These are phyloP conservation scores for Apiospora sp. DNA, from an alignment of 2,329 filamentous ascomycete genomes.

Conservation along the genomic window DNA sequence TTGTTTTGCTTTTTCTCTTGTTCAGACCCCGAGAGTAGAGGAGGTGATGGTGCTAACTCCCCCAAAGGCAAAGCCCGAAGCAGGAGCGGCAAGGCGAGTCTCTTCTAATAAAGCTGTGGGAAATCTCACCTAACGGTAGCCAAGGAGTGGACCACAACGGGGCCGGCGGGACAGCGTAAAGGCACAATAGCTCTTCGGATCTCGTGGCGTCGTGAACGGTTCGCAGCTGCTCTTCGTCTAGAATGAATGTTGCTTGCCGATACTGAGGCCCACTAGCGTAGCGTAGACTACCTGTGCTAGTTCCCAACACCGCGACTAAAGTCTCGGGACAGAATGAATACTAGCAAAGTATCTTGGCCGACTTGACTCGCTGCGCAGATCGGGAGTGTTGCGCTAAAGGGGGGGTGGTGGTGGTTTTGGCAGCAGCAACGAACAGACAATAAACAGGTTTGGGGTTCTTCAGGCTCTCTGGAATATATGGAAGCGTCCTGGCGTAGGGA, in stretches of 20 bases:
- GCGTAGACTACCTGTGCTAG: slow-evolving; percentile 4
- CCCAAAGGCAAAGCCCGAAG: slow-evolving; percentile 10
- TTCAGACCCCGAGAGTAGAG: slow-evolving; percentile 12
- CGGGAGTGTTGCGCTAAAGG: slow-evolving; percentile 13
- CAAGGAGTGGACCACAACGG: slow-evolving; percentile 3
- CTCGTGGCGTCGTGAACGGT: slow-evolving; percentile 16
- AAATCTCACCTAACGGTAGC: slow-evolving; percentile 19
- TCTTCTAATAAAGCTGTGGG: slow-evolving; percentile 15
- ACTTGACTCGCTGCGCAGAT: slow-evolving; percentile 17
- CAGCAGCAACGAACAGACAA: not conserved
- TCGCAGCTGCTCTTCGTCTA: slow-evolving; percentile 17
- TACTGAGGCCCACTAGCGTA: slow-evolving; percentile 16
- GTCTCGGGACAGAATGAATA: slow-evolving; percentile 10
- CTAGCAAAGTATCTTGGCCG: slow-evolving; percentile 23
- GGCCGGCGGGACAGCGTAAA: not conserved
- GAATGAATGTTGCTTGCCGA: slow-evolving; percentile 14
- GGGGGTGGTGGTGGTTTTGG: not conserved
- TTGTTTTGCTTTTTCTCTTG: slow-evolving; percentile 20
- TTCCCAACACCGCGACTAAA: slow-evolving; percentile 6
- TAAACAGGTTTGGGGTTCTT: not conserved
- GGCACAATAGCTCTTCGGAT: not conserved
- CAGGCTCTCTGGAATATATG: not conserved
- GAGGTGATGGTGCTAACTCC: not conserved
- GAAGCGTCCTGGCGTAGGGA: not conserved
- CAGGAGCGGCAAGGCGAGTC: not conserved